Base-by-base conservation (phyloP, 257 asterid genomes). In the Hygrophila difformis region DNA sequence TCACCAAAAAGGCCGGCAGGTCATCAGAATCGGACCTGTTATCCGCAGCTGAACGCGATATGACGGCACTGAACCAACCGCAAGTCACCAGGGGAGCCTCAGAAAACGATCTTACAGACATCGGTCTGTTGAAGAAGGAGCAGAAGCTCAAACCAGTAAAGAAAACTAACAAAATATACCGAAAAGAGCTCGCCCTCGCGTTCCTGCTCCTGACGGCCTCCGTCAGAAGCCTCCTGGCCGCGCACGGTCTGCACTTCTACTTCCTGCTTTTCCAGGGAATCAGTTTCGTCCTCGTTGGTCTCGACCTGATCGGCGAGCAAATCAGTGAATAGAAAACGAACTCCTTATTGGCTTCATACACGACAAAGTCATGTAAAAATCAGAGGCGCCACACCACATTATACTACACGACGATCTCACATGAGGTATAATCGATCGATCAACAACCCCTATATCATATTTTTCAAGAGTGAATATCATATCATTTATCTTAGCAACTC, bases 251-350 rank as follows among this genome's bases (percentile, higher is more conserved):
- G 12, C 93, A 81, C 31, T 81, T 81, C 41, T 81, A 77, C 75
- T 81, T 74, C 59, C 77, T 81, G n/a, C 93, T 81, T 17, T 81
- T 81, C 54, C 93, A 81, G 74, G 93, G 93, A 3, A 55, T 77
- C 66, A 74, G 84, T 2, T 81, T 81, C 36, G 67, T 77, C 12
- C 81, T 81, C 1, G 82, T 81, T 47, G 87, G 93, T 3, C 81
- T 81, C 3, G 87, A 81, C 51, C 53, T 81, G 61, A 77, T 81
- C 14, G 93, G 93, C 11, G 84, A 81, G 70, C 93, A 81, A 45
- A 65, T 77, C 31, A 72, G 77, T 44, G 73, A 46, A 37, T 29
- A 6, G 22, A 35, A 28, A 35, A 34, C 16, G 10, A 22, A 26
- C 4, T 26, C n/a, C n/a, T n/a, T n/a, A n/a, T n/a, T n/a, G n/a